Conservation (phyloP, 164 flowering plant species). For the Vitis riparia region DNA sequence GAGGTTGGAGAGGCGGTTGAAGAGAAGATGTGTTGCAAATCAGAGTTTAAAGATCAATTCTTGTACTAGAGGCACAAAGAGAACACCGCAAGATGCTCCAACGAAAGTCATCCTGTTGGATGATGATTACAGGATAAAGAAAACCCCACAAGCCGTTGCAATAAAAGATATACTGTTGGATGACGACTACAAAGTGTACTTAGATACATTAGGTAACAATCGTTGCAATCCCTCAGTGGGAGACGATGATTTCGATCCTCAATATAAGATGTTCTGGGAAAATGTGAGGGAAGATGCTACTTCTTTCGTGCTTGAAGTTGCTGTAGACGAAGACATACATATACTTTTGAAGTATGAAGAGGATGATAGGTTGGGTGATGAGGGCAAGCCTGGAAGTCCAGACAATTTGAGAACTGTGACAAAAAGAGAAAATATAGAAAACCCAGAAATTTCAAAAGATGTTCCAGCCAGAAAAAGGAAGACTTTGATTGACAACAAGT, state of each 20-base stretch:
- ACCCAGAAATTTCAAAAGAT: neutral
- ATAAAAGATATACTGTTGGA: neutral
- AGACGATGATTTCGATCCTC: slow-evolving; percentile 8
- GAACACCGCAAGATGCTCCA: neutral
- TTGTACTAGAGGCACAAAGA: neutral
- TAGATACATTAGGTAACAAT: neutral
- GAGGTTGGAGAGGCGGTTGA: slow-evolving; percentile 8
- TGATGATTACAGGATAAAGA: neutral
- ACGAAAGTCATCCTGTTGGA: neutral
- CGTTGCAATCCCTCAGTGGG: too few species aligned
- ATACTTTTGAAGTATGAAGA: slow-evolving; percentile 21
- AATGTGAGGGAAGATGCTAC: slow-evolving; percentile 30
- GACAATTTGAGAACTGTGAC: neutral
- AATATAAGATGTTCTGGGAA: slow-evolving; percentile 25
- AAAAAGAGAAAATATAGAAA: neutral
- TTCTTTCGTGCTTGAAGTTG: slow-evolving; percentile 29
- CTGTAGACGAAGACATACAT: slow-evolving; percentile 3
- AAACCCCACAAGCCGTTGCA: neutral
- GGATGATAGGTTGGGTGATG: slow-evolving; percentile 7
- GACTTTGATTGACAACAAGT: neutral
- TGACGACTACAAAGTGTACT: slow-evolving; percentile 18
- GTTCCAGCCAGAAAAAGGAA: neutral
- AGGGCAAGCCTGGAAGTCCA: neutral
- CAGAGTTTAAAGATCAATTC: neutral
- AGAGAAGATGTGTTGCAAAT: slow-evolving; percentile 7